Evolutionary conservation across 352 stramenopile species (phyloP).

Genomic region (Pythium biforme): DNA sequence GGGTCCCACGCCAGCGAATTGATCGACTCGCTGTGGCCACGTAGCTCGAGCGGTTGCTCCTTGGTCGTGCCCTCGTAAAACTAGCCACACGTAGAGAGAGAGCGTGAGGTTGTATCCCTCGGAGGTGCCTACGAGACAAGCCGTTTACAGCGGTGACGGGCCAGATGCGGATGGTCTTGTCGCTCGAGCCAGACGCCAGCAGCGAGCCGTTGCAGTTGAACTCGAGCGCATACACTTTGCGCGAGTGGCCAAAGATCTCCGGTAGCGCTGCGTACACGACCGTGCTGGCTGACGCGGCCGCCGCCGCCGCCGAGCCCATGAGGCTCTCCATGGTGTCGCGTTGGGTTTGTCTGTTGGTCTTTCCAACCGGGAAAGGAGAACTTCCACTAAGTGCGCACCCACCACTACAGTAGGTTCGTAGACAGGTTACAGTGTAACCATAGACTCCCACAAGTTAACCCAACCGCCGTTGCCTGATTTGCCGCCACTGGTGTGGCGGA

Average conservation of each 20-base stretch:
- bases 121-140: too few relatives aligned
- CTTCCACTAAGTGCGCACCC: constrained; percentile 6
- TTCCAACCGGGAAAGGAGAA: too few relatives aligned
- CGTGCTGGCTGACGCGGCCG: constrained; percentile 1
- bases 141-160: constrained; percentile 50
- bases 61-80: constrained; percentile 28
- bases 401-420: too few relatives aligned
- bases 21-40: constrained; percentile 74
- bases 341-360: background rate
- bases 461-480: too few relatives aligned
- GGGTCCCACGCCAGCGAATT: constrained; percentile 77
- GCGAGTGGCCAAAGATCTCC: constrained; percentile 78
- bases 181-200: constrained; percentile 77
- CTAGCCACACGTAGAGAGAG: constrained; percentile 1
- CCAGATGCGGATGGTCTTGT: constrained; percentile 82
- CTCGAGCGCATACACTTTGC: constrained; percentile 77
- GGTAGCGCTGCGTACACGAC: constrained; percentile 50
- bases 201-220: constrained; percentile 72
- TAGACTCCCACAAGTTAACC: too few relatives aligned
- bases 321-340: constrained; percentile 9
- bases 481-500: too few relatives aligned
- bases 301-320: background rate
- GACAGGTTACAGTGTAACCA: too few relatives aligned
- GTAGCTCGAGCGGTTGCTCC: constrained; percentile 56
- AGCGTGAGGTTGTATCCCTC: too few relatives aligned